phyloP scores from a whole-genome alignment of 495 filamentous ascomycete genomes.

The Platismatia glauca region DNA sequence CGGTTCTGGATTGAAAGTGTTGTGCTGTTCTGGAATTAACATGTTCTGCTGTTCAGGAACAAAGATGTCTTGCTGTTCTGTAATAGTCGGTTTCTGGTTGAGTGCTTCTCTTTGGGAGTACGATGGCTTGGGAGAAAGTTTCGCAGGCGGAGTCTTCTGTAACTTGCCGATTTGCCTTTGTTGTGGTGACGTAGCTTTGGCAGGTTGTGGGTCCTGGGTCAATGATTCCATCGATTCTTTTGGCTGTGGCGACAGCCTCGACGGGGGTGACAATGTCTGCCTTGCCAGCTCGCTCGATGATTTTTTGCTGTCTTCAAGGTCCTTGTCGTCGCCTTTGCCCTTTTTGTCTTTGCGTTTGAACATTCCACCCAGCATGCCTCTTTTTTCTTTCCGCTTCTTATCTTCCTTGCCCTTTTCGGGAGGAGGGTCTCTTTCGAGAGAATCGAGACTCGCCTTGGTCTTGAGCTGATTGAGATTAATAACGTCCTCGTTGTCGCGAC shows the following conservation, averaged over 20 bases:
- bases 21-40: constrained; percentile 13
- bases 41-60: constrained; percentile 10
- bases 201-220: constrained; percentile 28
- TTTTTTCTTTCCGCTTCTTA: constrained; percentile 87
- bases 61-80: constrained; percentile 13
- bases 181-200: constrained; percentile 28
- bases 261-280: constrained; percentile 15
- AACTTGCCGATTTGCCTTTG: constrained; percentile 62
- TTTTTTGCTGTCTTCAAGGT: constrained; percentile 54
- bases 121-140: constrained; percentile 39
- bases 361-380: constrained; percentile 85
- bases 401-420: constrained; percentile 59
- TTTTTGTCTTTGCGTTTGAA: constrained; percentile 96
- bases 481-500: neutral
- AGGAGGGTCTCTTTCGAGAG: constrained; percentile 43
- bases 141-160: constrained; percentile 57
- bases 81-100: constrained; percentile 10
- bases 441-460: constrained; percentile 38
- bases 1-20: constrained; percentile 5
- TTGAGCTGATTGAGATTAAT: constrained; percentile 16
- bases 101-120: constrained; percentile 13
- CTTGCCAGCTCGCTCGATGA: constrained; percentile 47
- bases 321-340: constrained; percentile 56
- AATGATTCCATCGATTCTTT: constrained; percentile 44
- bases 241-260: constrained; percentile 35